These are phyloP conservation scores for Leccinum uliginosum DNA, from an alignment of 768 basidiomycete genomes.

Conservation along the genomic window DNA sequence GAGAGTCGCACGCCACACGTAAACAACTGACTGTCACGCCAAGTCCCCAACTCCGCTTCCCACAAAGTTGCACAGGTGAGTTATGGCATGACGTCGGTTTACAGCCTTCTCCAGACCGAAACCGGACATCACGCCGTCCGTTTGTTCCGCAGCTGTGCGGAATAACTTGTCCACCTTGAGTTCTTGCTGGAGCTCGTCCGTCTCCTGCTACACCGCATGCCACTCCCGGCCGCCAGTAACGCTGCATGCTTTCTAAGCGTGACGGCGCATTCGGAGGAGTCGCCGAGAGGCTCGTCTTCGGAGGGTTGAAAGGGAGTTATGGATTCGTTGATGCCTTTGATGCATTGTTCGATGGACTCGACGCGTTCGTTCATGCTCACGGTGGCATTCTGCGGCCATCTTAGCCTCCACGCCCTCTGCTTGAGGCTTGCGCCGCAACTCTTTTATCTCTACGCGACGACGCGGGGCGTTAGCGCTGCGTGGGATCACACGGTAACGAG, in stretches of 20 bases:
- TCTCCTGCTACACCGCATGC: slow-evolving; percentile 76
- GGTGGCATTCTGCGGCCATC: slow-evolving; percentile 63
- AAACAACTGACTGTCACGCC: too few species aligned
- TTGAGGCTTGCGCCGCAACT: slow-evolving; percentile 84
- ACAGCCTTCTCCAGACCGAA: slow-evolving; percentile 94
- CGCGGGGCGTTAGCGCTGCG: slow-evolving; percentile 10
- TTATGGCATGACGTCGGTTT: slow-evolving; percentile 83
- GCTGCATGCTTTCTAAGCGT: slow-evolving; percentile 72
- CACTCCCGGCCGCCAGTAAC: slow-evolving; percentile 72
- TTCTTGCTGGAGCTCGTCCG: slow-evolving; percentile 81
- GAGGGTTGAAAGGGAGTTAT: slow-evolving; percentile 55
- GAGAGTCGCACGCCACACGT: too few species aligned
- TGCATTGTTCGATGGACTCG: slow-evolving; percentile 65
- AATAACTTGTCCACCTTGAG: slow-evolving; percentile 97
- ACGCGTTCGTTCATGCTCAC: slow-evolving; percentile 76
- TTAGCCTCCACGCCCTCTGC: slow-evolving; percentile 47
- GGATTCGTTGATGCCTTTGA: slow-evolving; percentile 64
- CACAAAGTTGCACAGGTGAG: too few species aligned
- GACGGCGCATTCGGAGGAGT: slow-evolving; percentile 33
- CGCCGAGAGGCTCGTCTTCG: slow-evolving; percentile 45
- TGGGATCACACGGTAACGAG: slow-evolving; percentile 1
- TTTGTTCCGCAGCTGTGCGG: slow-evolving; percentile 88
- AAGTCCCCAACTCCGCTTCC: too few species aligned
- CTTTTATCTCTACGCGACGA: slow-evolving; percentile 73
- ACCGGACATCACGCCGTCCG: slow-evolving; percentile 96